Percentiles rank a stretch among this genome's conserved stretches.
Conservation (phyloP, 371 early-diverging fungal genomes). For the Apophysomyces variabilis region DNA sequence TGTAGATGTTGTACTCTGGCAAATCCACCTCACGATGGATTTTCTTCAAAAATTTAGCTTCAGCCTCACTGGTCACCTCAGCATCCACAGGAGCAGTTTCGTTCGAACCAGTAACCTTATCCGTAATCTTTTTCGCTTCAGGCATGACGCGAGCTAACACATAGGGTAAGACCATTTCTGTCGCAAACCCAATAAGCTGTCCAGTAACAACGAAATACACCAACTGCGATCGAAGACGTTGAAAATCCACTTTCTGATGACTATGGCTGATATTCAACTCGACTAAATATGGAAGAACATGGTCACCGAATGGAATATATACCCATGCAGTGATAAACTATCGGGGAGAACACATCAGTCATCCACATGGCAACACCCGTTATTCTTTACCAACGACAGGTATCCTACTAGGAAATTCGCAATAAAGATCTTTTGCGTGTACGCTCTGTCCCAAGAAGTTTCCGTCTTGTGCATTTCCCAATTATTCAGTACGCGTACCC, state of each 20-base stretch:
- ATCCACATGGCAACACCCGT: neutral
- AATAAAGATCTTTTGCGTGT: conserved; percentile 84
- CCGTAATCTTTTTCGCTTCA: conserved; percentile 43
- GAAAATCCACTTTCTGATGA: conserved; percentile 59
- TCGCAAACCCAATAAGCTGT: conserved; percentile 77
- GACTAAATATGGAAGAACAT: conserved; percentile 46
- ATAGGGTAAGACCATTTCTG: conserved; percentile 78
- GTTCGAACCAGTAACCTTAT: conserved; percentile 25
- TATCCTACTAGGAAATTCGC: conserved; percentile 83
- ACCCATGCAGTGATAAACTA: conserved; percentile 84
- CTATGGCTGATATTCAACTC: conserved; percentile 47
- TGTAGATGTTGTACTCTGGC: conserved; percentile 81
- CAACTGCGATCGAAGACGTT: conserved; percentile 68
- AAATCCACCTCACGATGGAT: conserved; percentile 58
- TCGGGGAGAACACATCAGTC: conserved; percentile 1
- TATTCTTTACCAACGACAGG: conserved; percentile 62
- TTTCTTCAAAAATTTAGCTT: conserved; percentile 48
- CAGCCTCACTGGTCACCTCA: conserved; percentile 8
- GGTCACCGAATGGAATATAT: conserved; percentile 79
- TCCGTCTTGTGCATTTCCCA: conserved; percentile 87
- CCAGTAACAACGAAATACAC: conserved; percentile 85
- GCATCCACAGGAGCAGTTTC: neutral
- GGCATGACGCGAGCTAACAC: conserved; percentile 48
- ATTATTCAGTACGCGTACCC: conserved; percentile 69
- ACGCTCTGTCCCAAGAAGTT: conserved; percentile 68